A percentile compares a stretch with the other conserved stretches of the same genome.
Evolutionary conservation across 129 eudicot species (phyloP).

Genomic region (Helianthus tuberosus): DNA sequence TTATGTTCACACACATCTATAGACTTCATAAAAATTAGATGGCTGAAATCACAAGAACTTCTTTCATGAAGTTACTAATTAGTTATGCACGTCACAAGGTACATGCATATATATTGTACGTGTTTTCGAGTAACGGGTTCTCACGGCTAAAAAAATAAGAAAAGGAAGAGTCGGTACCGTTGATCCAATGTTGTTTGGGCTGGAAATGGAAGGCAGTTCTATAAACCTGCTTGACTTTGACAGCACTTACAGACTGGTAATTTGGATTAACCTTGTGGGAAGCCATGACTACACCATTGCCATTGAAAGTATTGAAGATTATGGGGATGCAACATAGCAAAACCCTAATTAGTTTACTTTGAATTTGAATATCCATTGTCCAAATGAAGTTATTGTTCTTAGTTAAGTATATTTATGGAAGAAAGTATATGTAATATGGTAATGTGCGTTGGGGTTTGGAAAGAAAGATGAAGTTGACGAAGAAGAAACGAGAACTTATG

Average conservation of each 20-base stretch:
- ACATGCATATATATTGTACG: too few species aligned
- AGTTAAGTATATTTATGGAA: too few species aligned
- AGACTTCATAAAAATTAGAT: not conserved
- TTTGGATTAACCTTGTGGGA: constrained; percentile 45
- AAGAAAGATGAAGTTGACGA: not conserved
- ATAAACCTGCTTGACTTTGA: constrained; percentile 30
- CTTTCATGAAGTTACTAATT: not conserved
- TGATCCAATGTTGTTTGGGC: constrained; percentile 73
- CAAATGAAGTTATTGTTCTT: not conserved
- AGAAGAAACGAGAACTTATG: constrained; percentile 17
- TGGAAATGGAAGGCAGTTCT: constrained; percentile 79
- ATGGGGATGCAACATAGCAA: constrained; percentile 20
- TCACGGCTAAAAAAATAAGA: not conserved
- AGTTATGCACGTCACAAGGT: too few species aligned
- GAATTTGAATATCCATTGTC: constrained; percentile 7
- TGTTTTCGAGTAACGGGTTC: too few species aligned
- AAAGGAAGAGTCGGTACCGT: constrained; percentile 42
- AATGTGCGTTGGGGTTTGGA: not conserved
- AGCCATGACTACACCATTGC: constrained; percentile 47
- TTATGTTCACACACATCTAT: too few species aligned
- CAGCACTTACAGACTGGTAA: constrained; percentile 15
- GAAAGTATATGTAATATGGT: not conserved
- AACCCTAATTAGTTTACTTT: constrained; percentile 13
- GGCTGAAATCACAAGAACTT: not conserved
- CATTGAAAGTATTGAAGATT: constrained; percentile 16